Conservation (phyloP, 768 basidiomycete genomes). For the Pilatotrama ljubarskyi region DNA sequence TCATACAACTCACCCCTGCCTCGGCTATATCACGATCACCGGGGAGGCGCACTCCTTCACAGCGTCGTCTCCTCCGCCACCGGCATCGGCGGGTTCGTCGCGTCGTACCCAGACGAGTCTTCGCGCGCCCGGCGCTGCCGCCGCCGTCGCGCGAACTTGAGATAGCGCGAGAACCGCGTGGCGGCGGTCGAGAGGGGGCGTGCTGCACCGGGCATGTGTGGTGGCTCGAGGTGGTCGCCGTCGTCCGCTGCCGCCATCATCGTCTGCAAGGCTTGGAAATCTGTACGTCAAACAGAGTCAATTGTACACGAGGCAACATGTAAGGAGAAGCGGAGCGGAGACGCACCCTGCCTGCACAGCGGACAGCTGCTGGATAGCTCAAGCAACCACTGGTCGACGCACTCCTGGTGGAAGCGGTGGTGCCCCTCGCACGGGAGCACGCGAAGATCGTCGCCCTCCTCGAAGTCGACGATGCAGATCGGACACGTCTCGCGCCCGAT, state of each 20-base stretch:
- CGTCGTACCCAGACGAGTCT: slow-evolving; percentile 25
- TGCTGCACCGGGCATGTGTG: slow-evolving; percentile 15
- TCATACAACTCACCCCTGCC: not conserved
- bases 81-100: slow-evolving; percentile 27
- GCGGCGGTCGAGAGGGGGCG: slow-evolving; percentile 26
- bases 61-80: slow-evolving; percentile 22
- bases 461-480: slow-evolving; percentile 93
- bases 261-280: slow-evolving; percentile 38
- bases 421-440: slow-evolving; percentile 89
- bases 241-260: slow-evolving; percentile 29
- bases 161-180: slow-evolving; percentile 36
- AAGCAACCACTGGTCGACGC: slow-evolving; percentile 93
- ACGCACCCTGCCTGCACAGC: slow-evolving; percentile 83
- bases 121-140: slow-evolving; percentile 18
- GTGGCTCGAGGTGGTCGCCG: slow-evolving; percentile 24
- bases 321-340: not conserved
- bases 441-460: slow-evolving; percentile 89
- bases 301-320: not conserved
- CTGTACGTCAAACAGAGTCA: slow-evolving; percentile 12
- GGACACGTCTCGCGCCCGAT: slow-evolving; percentile 89
- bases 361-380: slow-evolving; percentile 90
- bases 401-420: slow-evolving; percentile 86
- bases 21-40: too few species aligned
- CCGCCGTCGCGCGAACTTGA: slow-evolving; percentile 33
- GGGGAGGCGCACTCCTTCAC: too few species aligned